Percentiles rank a stretch among this genome's conserved stretches.
Evolutionary conservation across 2,329 filamentous ascomycete species (phyloP).

Genomic region (Rhynchosporium agropyri): DNA sequence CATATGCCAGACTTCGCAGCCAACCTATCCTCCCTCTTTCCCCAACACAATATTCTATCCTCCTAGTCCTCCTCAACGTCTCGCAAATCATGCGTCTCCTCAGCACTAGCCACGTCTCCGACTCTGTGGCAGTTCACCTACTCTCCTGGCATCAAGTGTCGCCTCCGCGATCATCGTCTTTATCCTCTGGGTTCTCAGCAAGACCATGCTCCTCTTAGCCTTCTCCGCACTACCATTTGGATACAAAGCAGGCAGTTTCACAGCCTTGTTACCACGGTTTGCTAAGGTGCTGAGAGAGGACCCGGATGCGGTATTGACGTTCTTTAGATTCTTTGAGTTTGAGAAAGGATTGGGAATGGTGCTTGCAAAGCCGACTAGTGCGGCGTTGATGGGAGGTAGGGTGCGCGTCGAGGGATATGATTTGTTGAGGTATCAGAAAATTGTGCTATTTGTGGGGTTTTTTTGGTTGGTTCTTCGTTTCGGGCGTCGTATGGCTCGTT

Average conservation of each 20-base stretch:
- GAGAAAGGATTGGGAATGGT: slow-evolving; percentile 28
- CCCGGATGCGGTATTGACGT: slow-evolving; percentile 32
- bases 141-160: slow-evolving; percentile 47
- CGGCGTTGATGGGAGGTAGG: slow-evolving; percentile 4
- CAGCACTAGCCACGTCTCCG: slow-evolving; percentile 48
- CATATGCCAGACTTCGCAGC: slow-evolving; percentile 44
- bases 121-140: slow-evolving; percentile 41
- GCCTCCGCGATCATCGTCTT: slow-evolving; percentile 49
- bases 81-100: slow-evolving; percentile 47
- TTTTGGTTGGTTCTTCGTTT: slow-evolving; percentile 14
- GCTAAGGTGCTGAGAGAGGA: slow-evolving; percentile 22
- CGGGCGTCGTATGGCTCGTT: slow-evolving; percentile 16
- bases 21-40: slow-evolving; percentile 40
- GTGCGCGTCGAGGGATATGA: slow-evolving; percentile 7
- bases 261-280: slow-evolving; percentile 49
- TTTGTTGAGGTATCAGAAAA: slow-evolving; percentile 10
- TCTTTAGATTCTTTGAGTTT: slow-evolving; percentile 30
- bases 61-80: slow-evolving; percentile 49
- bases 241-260: slow-evolving; percentile 54
- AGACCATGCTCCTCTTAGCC: slow-evolving; percentile 45
- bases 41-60: slow-evolving; percentile 45
- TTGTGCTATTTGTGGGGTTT: slow-evolving; percentile 19
- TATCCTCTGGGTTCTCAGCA: slow-evolving; percentile 51
- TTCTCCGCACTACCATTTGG: slow-evolving; percentile 52
- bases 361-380: slow-evolving; percentile 26